Percentiles rank a stretch among this genome's conserved stretches.
These are phyloP conservation scores for Vigna unguiculata DNA, from an alignment of 306 rosid genomes.

Conservation along the genomic window DNA sequence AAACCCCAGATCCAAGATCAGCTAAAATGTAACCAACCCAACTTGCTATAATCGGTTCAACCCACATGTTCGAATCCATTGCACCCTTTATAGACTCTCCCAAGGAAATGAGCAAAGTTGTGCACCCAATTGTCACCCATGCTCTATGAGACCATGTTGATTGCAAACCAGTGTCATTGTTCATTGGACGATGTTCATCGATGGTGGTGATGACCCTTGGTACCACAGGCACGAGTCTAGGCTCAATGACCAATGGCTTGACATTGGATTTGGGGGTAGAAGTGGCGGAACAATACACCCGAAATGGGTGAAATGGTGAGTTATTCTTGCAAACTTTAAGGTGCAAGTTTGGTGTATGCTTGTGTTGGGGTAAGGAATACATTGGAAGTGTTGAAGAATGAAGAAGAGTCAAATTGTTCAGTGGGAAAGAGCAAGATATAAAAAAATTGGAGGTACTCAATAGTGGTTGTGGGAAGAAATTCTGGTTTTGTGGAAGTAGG, in stretches of 20 bases:
- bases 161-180: slow-evolving; percentile 59
- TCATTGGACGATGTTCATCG: slow-evolving; percentile 40
- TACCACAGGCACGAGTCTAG: background rate
- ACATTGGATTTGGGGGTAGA: slow-evolving; percentile 40
- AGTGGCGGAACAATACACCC: slow-evolving; percentile 48
- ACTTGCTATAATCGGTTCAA: slow-evolving; percentile 47
- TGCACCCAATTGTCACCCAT: slow-evolving; percentile 69
- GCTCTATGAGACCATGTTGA: slow-evolving; percentile 87
- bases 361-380: slow-evolving; percentile 36
- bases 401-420: slow-evolving; percentile 29
- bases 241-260: slow-evolving; percentile 45
- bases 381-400: slow-evolving; percentile 41
- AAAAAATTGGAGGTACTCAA: background rate
- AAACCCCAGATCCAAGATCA: slow-evolving; percentile 89
- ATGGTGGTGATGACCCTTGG: slow-evolving; percentile 20
- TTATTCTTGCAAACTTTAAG: slow-evolving; percentile 35
- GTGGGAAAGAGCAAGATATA: background rate
- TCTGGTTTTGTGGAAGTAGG: slow-evolving; percentile 38
- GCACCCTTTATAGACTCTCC: slow-evolving; percentile 55
- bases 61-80: slow-evolving; percentile 40
- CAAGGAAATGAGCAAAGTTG: slow-evolving; percentile 48
- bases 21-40: slow-evolving; percentile 74
- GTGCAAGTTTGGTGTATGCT: slow-evolving; percentile 13
- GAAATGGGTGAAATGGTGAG: background rate
- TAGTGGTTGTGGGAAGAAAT: slow-evolving; percentile 45